Evolutionary conservation across 2,329 filamentous ascomycete species (phyloP).

Genomic region (Aspergillus aculeatus): DNA sequence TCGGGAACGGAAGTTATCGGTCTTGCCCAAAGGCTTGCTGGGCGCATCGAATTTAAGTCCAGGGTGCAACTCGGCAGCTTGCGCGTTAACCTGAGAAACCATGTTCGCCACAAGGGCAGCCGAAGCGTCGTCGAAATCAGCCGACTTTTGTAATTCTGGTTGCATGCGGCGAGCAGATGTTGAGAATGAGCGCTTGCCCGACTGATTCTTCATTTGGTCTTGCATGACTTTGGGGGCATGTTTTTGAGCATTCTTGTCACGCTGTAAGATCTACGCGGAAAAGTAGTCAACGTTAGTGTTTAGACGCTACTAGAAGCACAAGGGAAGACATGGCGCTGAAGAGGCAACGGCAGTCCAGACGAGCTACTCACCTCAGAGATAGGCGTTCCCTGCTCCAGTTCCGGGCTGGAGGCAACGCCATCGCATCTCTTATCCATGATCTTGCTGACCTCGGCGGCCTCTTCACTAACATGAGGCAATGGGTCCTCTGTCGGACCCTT

Average conservation of each 20-base stretch:
- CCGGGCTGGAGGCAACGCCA: constrained; percentile 51
- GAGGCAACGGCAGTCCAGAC: not conserved
- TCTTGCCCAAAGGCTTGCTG: constrained; percentile 58
- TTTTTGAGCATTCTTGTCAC: constrained; percentile 60
- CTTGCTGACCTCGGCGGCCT: constrained; percentile 60
- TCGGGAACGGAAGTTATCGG: constrained; percentile 69
- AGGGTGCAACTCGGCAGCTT: constrained; percentile 39
- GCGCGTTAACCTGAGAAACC: constrained; percentile 35
- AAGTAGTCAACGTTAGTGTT: not conserved
- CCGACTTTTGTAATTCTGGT: constrained; percentile 21
- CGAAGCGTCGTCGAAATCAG: constrained; percentile 29
- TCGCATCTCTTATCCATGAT: constrained; percentile 52
- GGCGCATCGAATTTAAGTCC: constrained; percentile 81
- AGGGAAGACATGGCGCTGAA: not conserved
- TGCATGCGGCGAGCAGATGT: constrained; percentile 49
- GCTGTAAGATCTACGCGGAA: constrained; percentile 56
- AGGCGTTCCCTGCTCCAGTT: constrained; percentile 64
- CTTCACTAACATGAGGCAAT: constrained; percentile 63
- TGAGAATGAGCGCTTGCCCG: constrained; percentile 56
- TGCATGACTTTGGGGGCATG: constrained; percentile 67
- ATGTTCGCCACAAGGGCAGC: constrained; percentile 36
- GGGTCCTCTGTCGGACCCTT: constrained; percentile 52
- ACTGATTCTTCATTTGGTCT: constrained; percentile 52
- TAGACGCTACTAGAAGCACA: not conserved
- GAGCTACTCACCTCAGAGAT: constrained; percentile 59